Evolutionary conservation across 306 rosid genomes (phyloP), one percentile per base, ranked within the genome.

Genomic region (Prosopis cineraria): DNA sequence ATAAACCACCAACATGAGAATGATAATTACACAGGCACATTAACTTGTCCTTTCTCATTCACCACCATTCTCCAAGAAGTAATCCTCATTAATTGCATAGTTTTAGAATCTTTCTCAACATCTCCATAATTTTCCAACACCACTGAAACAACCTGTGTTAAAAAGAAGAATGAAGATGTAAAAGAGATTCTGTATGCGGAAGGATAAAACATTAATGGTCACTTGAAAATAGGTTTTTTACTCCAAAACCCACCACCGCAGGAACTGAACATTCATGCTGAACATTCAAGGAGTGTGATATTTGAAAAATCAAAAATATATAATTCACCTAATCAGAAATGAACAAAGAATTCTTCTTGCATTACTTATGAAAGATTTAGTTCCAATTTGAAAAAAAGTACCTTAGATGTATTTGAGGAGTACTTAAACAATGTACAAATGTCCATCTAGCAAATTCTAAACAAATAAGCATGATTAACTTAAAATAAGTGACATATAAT

Each of bases 91-190:
- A 85, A 1, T 45, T 77, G 79, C 77, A n/a, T 76, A 33, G 63
- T 60, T 65, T 78, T 70, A 81, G 80, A 67, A n/a, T 77, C 84
- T 76, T 76, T 60, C 52, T 72, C 59, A 40, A 52, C 71, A 55
- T 83, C 83, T 41, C 90, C 94, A 78, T 72, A 83, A 72, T 86
- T 90, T 81, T 85, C 91, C 88, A 90, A 83, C 78, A 88, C 91
- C 68, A 85, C 95, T 47, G 91, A 82, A 84, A 90, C 84, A 75
- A 92, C 87, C 88, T 88, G 85, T 78, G 69, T 70, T 71, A 40
- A 68, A 69, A 83, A 64, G 68, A 75, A 27, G 75, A 14, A 74
- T n/a, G 72, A 79, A 48, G 70, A 66, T 53, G 85, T 82, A 44
- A 66, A 71, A 58, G 30, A 36, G 68, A 19, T 40, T 70, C 25